These are phyloP conservation scores for Globisporangium yorkense DNA, from an alignment of 352 stramenopile species.

Conservation along the genomic window DNA sequence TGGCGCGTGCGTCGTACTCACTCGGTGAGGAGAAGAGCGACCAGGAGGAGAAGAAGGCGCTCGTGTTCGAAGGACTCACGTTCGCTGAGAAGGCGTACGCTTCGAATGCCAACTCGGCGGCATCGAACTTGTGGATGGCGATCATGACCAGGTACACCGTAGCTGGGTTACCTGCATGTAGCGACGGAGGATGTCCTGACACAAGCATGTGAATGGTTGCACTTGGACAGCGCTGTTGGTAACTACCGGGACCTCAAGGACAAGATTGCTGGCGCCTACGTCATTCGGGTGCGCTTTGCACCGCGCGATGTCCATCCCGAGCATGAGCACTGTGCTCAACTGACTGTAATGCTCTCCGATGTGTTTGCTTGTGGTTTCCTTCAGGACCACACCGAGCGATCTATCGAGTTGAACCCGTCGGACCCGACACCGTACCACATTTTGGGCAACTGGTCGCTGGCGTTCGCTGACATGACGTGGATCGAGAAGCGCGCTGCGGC, in stretches of 20 bases:
- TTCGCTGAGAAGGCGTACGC: conserved; percentile 49
- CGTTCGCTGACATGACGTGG: conserved; percentile 76
- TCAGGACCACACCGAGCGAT: conserved; percentile 55
- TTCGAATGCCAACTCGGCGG: conserved; percentile 34
- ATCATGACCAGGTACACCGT: conserved; percentile 48
- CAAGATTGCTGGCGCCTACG: conserved; percentile 63
- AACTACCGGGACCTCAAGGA: conserved; percentile 62
- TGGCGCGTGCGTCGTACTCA: conserved; percentile 56
- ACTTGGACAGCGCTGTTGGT: conserved; percentile 29
- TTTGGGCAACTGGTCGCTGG: conserved; percentile 68
- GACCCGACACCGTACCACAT: conserved; percentile 66
- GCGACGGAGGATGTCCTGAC: neutral
- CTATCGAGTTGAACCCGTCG: conserved; percentile 63
- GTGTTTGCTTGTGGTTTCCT: neutral
- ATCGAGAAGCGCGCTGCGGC: conserved; percentile 63
- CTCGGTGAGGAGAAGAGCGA: conserved; percentile 36
- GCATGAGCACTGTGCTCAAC: too few relatives aligned
- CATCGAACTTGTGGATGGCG: conserved; percentile 72
- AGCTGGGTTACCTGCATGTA: too few relatives aligned
- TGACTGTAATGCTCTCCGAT: too few relatives aligned
- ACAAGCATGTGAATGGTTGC: neutral
- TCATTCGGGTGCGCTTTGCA: conserved; percentile 36
- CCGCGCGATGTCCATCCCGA: neutral
- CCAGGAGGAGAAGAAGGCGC: conserved; percentile 43
- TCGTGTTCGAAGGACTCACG: conserved; percentile 47